phyloP scores from a whole-genome alignment of 2,329 filamentous ascomycete genomes.

The Paracamarosporium sp. region DNA sequence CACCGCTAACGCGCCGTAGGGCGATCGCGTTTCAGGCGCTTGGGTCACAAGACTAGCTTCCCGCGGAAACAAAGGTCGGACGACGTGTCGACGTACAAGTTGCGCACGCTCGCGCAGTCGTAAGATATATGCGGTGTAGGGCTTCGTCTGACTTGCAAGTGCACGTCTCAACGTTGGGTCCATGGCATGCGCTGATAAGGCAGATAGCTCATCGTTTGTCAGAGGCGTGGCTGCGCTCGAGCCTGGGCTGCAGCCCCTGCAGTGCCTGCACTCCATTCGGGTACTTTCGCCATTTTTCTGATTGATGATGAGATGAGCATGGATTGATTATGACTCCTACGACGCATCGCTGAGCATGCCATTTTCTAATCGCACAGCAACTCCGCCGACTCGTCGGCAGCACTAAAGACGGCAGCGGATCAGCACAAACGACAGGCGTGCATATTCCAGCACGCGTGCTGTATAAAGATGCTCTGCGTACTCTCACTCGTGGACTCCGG shows the following conservation, averaged over 20 bases:
- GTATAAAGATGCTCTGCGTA: neutral
- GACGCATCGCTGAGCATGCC: neutral
- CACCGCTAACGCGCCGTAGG: conserved; percentile 11
- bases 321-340: neutral
- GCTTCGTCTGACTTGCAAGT: neutral
- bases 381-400: neutral
- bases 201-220: conserved; percentile 4
- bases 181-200: neutral
- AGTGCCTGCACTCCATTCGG: neutral
- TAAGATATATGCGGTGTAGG: neutral
- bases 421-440: neutral
- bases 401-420: neutral
- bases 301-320: conserved; percentile 6
- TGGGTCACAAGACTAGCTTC: conserved; percentile 12
- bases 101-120: neutral
- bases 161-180: neutral
- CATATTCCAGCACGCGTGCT: neutral
- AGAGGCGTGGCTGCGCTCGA: conserved; percentile 1
- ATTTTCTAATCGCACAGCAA: conserved; percentile 1
- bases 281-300: neutral
- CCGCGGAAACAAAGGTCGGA: conserved; percentile 19
- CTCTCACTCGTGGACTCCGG: neutral
- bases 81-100: conserved; percentile 4
- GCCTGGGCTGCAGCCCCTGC: neutral
- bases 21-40: conserved; percentile 12